These are phyloP conservation scores for Termitomyces bulborhizus DNA, from an alignment of 768 basidiomycete genomes.

Conservation along the genomic window DNA sequence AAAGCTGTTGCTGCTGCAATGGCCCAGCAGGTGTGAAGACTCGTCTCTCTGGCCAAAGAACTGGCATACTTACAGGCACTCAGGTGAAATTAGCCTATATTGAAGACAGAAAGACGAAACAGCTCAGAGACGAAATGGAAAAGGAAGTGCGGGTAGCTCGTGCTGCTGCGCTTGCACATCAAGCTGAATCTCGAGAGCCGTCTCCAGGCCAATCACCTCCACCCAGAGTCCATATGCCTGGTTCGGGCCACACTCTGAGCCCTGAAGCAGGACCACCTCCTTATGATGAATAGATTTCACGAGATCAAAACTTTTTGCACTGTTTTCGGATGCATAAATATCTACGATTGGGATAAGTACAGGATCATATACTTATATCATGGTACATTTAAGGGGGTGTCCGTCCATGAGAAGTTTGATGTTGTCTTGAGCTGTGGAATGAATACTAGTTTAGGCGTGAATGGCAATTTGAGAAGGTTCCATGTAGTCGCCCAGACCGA, in stretches of 20 bases:
- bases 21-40: constrained; percentile 44
- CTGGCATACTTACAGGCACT: background rate
- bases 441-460: background rate
- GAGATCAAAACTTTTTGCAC: background rate
- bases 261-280: constrained; percentile 16
- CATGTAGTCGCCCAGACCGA: background rate
- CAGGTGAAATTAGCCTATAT: constrained; percentile 77
- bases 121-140: constrained; percentile 53
- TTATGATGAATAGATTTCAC: constrained; percentile 4
- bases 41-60: background rate
- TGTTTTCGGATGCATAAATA: background rate
- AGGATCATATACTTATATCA: background rate
- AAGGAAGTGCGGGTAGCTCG: constrained; percentile 40
- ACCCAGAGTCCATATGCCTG: constrained; percentile 26
- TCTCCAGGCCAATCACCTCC: constrained; percentile 10
- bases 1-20: constrained; percentile 52
- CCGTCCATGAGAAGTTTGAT: constrained; percentile 15
- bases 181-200: constrained; percentile 10
- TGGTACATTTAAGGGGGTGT: background rate
- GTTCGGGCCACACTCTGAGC: constrained; percentile 30
- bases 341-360: background rate
- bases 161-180: constrained; percentile 20
- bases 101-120: constrained; percentile 66
- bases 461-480: background rate
- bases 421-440: background rate